A percentile compares a stretch with the other conserved stretches of the same genome.
phyloP scores from a whole-genome alignment of 805 yeast genomes.

The Candida glaebosa region DNA sequence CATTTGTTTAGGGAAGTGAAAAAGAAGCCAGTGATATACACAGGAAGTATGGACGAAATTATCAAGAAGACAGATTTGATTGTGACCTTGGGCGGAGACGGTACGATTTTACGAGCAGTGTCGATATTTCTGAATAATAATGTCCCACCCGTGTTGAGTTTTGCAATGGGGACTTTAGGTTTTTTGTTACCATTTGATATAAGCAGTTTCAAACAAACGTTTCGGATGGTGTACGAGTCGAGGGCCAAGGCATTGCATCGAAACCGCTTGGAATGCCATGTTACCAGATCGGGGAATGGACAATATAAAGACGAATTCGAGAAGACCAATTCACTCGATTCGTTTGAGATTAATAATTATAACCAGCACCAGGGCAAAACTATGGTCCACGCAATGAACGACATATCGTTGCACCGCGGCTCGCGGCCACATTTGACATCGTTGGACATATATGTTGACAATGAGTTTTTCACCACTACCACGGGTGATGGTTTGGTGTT shows the following conservation, averaged over 20 bases:
- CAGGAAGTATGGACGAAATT: slow-evolving; percentile 59
- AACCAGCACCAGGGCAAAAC: slow-evolving; percentile 16
- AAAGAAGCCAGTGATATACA: slow-evolving; percentile 35
- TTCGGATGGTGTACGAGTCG: slow-evolving; percentile 61
- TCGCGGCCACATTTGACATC: slow-evolving; percentile 80
- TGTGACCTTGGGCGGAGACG: slow-evolving; percentile 95
- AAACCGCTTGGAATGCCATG: slow-evolving; percentile 74
- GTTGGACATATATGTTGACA: slow-evolving; percentile 81
- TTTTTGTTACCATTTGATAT: slow-evolving; percentile 86
- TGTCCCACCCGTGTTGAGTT: slow-evolving; percentile 87
- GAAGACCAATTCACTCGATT: slow-evolving; percentile 5
- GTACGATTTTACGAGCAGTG: slow-evolving; percentile 84
- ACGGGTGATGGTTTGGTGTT: slow-evolving; percentile 88
- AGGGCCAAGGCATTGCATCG: slow-evolving; percentile 73
- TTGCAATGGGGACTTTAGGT: slow-evolving; percentile 89
- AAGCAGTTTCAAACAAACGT: slow-evolving; percentile 54
- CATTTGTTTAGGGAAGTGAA: slow-evolving; percentile 18
- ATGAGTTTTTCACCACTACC: slow-evolving; percentile 80
- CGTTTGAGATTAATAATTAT: slow-evolving; percentile 15
- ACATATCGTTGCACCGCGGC: slow-evolving; percentile 84
- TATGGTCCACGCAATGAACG: slow-evolving; percentile 85
- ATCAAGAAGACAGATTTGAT: slow-evolving; percentile 69
- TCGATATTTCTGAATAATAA: slow-evolving; percentile 65
- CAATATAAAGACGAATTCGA: slow-evolving; percentile 12
- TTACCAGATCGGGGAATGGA: slow-evolving; percentile 24